These are phyloP conservation scores for Aspergillus aculeatus DNA, from an alignment of 2,329 filamentous ascomycete genomes.

Conservation along the genomic window DNA sequence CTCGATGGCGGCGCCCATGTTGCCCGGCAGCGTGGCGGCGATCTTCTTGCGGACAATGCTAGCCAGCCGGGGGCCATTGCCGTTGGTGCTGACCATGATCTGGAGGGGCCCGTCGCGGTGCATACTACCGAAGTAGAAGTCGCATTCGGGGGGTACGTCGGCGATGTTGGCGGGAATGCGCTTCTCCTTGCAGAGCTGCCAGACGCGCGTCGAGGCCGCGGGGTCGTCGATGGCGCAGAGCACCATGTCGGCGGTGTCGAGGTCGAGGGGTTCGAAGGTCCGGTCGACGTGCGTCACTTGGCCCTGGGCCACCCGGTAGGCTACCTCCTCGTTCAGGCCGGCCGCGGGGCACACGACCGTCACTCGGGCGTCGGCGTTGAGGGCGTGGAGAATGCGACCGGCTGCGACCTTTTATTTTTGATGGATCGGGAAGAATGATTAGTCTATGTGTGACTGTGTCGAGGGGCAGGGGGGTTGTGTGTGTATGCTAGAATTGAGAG, in stretches of 20 bases:
- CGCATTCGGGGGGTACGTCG: conserved; percentile 93
- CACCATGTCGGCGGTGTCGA: conserved; percentile 82
- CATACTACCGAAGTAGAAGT: conserved; percentile 97
- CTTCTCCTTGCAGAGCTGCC: conserved; percentile 85
- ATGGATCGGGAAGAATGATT: too few species aligned
- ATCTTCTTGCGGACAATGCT: conserved; percentile 83
- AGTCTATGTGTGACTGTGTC: background rate
- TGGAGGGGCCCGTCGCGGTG: conserved; percentile 93
- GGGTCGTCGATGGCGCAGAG: conserved; percentile 92
- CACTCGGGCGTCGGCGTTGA: conserved; percentile 90
- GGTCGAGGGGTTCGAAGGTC: conserved; percentile 79
- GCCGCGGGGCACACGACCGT: conserved; percentile 77
- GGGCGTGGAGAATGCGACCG: conserved; percentile 86
- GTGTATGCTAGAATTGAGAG: background rate
- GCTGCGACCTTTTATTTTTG: conserved; percentile 72
- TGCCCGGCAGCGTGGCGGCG: conserved; percentile 69
- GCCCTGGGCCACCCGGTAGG: conserved; percentile 70
- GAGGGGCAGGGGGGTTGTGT: background rate
- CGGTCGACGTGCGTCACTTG: conserved; percentile 81
- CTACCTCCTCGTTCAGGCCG: conserved; percentile 85
- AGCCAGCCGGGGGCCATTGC: conserved; percentile 88
- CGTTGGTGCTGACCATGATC: conserved; percentile 98
- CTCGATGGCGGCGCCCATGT: conserved; percentile 81
- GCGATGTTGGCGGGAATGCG: conserved; percentile 91
- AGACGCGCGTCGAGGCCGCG: conserved; percentile 82